phyloP scores from a whole-genome alignment of 768 basidiomycete species.

The Cystoderma amianthinum region DNA sequence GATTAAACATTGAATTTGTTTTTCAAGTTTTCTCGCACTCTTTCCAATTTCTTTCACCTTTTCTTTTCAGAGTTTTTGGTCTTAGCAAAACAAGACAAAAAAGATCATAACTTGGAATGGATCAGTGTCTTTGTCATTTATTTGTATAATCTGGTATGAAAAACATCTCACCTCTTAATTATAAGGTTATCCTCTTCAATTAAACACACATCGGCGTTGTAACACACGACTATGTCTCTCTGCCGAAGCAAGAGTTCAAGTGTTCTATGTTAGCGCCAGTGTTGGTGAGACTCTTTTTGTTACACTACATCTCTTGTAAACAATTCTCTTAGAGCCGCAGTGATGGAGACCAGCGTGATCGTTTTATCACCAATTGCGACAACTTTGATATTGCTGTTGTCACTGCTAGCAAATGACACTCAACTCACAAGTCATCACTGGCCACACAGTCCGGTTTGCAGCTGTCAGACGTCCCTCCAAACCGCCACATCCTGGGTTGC shows the following conservation, averaged over 20 bases:
- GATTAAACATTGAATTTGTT: too few species aligned
- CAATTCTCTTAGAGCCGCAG: constrained; percentile 33
- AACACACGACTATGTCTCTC: constrained; percentile 71
- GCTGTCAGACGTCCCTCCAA: constrained; percentile 73
- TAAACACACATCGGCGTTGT: constrained; percentile 70
- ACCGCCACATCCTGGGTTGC: constrained; percentile 81
- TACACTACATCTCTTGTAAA: constrained; percentile 5
- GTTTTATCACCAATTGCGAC: constrained; percentile 65
- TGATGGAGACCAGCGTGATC: constrained; percentile 43
- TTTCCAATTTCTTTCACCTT: too few species aligned
- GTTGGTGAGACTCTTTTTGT: constrained; percentile 26
- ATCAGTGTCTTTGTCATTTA: too few species aligned
- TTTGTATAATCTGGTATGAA: constrained; percentile 33
- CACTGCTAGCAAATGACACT: constrained; percentile 52
- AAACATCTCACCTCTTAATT: constrained; percentile 26
- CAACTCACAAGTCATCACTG: constrained; percentile 54
- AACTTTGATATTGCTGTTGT: constrained; percentile 30
- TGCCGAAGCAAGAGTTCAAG: constrained; percentile 53
- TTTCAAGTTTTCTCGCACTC: too few species aligned
- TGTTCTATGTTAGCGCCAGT: constrained; percentile 72
- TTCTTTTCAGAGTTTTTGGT: too few species aligned
- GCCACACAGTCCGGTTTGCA: constrained; percentile 72
- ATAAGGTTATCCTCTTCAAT: constrained; percentile 53
- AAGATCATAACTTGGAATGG: too few species aligned
- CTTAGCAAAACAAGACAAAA: too few species aligned